phyloP scores from a whole-genome alignment of 257 asterid genomes.

The Plantago major region DNA sequence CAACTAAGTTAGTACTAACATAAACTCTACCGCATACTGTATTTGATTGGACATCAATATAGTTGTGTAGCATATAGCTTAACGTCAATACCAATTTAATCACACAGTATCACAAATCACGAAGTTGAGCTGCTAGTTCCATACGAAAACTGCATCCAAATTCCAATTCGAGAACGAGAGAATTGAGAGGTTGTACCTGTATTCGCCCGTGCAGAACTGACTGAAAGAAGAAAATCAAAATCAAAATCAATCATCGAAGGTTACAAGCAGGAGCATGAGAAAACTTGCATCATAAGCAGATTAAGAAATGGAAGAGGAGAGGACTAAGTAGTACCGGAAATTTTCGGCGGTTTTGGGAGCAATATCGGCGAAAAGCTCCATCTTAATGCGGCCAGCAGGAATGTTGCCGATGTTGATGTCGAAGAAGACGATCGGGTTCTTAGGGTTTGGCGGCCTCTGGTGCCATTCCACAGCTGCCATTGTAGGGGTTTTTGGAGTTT shows the following conservation, averaged over 20 bases:
- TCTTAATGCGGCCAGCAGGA: conserved; percentile 94
- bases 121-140: background rate
- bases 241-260: background rate
- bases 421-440: conserved; percentile 87
- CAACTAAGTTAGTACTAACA: too few species aligned
- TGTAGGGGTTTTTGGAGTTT: background rate
- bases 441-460: conserved; percentile 88
- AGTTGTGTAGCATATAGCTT: too few species aligned
- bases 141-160: background rate
- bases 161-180: background rate
- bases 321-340: conserved; percentile 48
- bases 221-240: conserved; percentile 29
- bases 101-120: too few species aligned
- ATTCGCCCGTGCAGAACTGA: conserved; percentile 92
- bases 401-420: conserved; percentile 81
- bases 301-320: background rate
- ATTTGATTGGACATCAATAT: too few species aligned
- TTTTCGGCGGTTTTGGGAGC: conserved; percentile 90
- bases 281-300: background rate
- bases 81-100: too few species aligned
- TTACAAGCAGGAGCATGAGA: background rate
- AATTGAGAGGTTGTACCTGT: conserved; percentile 41
- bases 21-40: too few species aligned
- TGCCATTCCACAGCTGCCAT: conserved; percentile 82
- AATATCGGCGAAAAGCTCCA: conserved; percentile 97